These are phyloP conservation scores for Termitomyces sp. DNA, from an alignment of 768 basidiomycete species.

Conservation along the genomic window DNA sequence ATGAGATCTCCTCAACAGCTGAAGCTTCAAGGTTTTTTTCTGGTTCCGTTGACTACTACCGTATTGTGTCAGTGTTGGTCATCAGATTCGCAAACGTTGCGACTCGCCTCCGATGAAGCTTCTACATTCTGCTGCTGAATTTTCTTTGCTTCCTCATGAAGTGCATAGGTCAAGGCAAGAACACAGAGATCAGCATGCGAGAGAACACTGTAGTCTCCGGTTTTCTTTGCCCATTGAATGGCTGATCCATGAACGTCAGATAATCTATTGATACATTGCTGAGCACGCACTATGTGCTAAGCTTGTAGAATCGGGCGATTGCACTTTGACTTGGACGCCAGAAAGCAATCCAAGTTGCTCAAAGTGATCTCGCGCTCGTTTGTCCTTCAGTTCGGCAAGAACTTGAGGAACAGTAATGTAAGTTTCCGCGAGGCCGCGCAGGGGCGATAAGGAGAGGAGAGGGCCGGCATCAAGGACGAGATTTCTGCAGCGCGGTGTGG, in stretches of 20 bases:
- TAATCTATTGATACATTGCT: not conserved
- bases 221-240: conserved; percentile 88
- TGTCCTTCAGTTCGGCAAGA: conserved; percentile 84
- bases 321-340: conserved; percentile 70
- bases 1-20: conserved; percentile 11
- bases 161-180: conserved; percentile 78
- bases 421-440: conserved; percentile 82
- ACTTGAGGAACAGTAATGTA: conserved; percentile 91
- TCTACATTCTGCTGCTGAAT: conserved; percentile 22
- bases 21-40: conserved; percentile 1
- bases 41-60: conserved; percentile 26
- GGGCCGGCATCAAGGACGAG: conserved; percentile 95
- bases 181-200: conserved; percentile 90
- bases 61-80: conserved; percentile 16
- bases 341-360: conserved; percentile 70
- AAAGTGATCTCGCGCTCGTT: conserved; percentile 81
- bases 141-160: conserved; percentile 54
- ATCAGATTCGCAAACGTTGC: not conserved
- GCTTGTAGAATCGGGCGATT: conserved; percentile 64
- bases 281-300: conserved; percentile 51
- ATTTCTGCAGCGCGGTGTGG: conserved; percentile 53
- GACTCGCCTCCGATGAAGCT: conserved; percentile 22
- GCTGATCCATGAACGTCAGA: conserved; percentile 42
- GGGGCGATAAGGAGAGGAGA: conserved; percentile 80
- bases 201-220: conserved; percentile 91